Base-by-base conservation (phyloP, 2,329 filamentous ascomycete species). In the Hypoxylon sp. region DNA sequence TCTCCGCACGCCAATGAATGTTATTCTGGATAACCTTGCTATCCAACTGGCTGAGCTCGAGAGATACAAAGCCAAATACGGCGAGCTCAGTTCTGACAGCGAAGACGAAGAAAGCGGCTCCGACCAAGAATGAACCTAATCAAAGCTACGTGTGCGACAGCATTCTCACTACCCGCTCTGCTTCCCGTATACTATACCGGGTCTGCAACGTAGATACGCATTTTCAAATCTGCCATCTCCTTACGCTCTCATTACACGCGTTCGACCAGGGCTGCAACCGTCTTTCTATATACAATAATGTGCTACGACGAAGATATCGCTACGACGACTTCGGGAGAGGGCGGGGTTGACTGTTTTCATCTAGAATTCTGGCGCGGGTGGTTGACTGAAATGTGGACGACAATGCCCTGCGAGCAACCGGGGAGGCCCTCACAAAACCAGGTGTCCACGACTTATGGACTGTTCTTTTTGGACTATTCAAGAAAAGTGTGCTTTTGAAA, bases 1-100 rank as follows among this genome's bases (percentile, higher is more conserved):
- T 69, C 86, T 97, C 64, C 89, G 92, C 9, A 90, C 87, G 18
- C 91, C 93, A 2, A 97, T 97, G 85, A 78, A 83, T 9, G 87
- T 90, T 14, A 85, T 97, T 18, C 82, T 96, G 18, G 80, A 81
- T 44, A 84, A 85, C 44, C 82, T 95, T 30, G 80, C 85, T 33
- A 77, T 80, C 28, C 87, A 92, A 74, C 79, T 93, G 61, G 81
- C 82, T 28, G 88, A 93, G 74, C 80, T 93, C 49, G 82, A 87
- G 74, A 79, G 78, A 61, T 90, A 91, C 77, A 88, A 85, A 73
- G 80, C 80, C 28, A 79, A 75, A 51, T 88, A 81, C 65, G 86
- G 86, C 40, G 76, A 79, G 4, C 73, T 87, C 32, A 67, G 59
- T 38, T 67, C 70, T 11, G 71, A 72, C n/a, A 62, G 64, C 16